A percentile compares a stretch with the other conserved stretches of the same genome.
Conservation (phyloP, 495 filamentous ascomycete genomes). For the Hypoxylon subgilvum region DNA sequence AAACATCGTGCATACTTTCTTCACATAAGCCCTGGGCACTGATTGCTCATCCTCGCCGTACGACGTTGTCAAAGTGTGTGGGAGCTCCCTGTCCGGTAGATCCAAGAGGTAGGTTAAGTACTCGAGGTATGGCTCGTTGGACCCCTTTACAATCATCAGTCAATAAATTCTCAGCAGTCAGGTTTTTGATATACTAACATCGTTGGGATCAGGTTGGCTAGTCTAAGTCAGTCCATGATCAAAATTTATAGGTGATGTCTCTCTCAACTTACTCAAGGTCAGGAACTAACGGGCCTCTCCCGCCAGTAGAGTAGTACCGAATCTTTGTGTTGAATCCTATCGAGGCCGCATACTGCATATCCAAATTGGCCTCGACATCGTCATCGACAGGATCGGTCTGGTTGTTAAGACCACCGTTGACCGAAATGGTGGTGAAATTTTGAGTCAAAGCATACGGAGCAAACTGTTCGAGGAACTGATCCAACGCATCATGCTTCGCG, state of each 20-base stretch:
- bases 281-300: constrained; percentile 43
- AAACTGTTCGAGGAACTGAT: constrained; percentile 57
- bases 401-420: constrained; percentile 66
- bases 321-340: constrained; percentile 55
- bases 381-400: constrained; percentile 47
- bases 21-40: constrained; percentile 68
- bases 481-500: constrained; percentile 63
- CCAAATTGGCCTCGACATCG: constrained; percentile 74
- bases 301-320: constrained; percentile 50
- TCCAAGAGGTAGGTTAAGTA: constrained; percentile 64
- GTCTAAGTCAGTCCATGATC: constrained; percentile 6
- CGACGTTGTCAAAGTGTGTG: constrained; percentile 75
- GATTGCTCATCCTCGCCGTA: constrained; percentile 85
- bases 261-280: constrained; percentile 47
- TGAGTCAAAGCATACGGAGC: constrained; percentile 52
- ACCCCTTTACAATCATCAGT: constrained; percentile 26
- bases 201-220: constrained; percentile 32
- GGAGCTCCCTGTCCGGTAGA: constrained; percentile 60
- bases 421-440: constrained; percentile 67
- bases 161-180: constrained; percentile 35
- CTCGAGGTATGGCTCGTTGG: constrained; percentile 79
- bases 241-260: neutral
- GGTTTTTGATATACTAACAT: constrained; percentile 11
- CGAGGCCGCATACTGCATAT: constrained; percentile 71
- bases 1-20: constrained; percentile 71